Conservation (phyloP, 495 filamentous ascomycete species). For the Chaetomium fimeti region DNA sequence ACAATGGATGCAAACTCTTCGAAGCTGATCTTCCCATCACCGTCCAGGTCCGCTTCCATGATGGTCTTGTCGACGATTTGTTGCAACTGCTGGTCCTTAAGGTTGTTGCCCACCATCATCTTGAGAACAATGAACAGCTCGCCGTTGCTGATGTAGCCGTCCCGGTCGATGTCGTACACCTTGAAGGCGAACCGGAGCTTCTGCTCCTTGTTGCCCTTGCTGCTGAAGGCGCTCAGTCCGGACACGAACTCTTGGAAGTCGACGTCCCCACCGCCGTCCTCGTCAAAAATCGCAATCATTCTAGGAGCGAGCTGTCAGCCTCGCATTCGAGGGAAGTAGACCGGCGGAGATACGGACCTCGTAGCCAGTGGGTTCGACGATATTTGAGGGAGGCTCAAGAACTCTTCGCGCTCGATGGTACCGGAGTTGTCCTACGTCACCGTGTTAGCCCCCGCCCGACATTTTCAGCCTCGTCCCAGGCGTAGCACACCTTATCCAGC, state of each 20-base stretch:
- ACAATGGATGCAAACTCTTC: conserved; percentile 99
- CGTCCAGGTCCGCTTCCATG: conserved; percentile 97
- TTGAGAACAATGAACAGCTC: conserved; percentile 99
- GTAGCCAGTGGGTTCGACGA: conserved; percentile 97
- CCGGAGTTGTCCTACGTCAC: conserved; percentile 82
- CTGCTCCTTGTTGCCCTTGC: conserved; percentile 98
- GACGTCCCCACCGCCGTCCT: conserved; percentile 96
- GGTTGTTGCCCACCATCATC: conserved; percentile 99
- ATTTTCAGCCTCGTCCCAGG: neutral
- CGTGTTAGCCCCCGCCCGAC: neutral
- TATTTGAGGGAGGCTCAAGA: conserved; percentile 94
- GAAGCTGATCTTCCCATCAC: conserved; percentile 97
- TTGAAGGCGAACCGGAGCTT: conserved; percentile 98
- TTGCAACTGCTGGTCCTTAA: conserved; percentile 98
- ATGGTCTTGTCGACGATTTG: conserved; percentile 99
- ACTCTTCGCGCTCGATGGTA: conserved; percentile 98
- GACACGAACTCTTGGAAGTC: conserved; percentile 99
- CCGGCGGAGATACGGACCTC: conserved; percentile 52
- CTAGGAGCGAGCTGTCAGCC: conserved; percentile 40
- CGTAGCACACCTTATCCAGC: conserved; percentile 76
- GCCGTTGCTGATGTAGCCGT: conserved; percentile 98
- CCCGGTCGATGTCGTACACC: conserved; percentile 98
- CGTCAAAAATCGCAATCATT: conserved; percentile 99
- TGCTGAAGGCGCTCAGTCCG: conserved; percentile 89
- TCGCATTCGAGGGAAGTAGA: neutral